Evolutionary conservation across 257 asterid species (phyloP).

Genomic region (Solanum tacnaense): DNA sequence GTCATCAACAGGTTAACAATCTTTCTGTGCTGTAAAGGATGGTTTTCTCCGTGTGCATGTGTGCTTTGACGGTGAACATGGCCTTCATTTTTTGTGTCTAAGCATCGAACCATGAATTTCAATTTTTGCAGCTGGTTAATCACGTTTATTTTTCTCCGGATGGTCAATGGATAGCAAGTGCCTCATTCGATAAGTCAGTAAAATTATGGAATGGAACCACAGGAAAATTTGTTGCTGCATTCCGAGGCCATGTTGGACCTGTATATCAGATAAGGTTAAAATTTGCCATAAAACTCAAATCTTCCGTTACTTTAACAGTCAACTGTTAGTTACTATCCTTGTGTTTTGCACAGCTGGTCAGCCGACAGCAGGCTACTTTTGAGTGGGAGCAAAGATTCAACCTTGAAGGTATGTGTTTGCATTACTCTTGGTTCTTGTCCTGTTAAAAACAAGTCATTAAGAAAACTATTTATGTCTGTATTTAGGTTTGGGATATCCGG

Average conservation of each 20-base stretch:
- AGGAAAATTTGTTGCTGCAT: conserved; percentile 79
- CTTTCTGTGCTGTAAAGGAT: not conserved
- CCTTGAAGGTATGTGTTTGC: conserved; percentile 59
- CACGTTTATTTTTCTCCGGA: conserved; percentile 97
- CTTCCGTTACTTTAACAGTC: not conserved
- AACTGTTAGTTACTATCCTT: conserved; percentile 3
- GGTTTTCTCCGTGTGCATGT: not conserved
- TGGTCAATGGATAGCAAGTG: conserved; percentile 94
- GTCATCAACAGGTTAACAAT: conserved; percentile 80
- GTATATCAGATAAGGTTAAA: conserved; percentile 90
- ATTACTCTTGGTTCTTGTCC: not conserved
- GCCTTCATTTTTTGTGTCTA: not conserved
- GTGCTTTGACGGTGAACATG: not conserved
- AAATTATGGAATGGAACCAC: conserved; percentile 90
- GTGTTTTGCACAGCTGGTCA: conserved; percentile 67
- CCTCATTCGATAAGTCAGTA: conserved; percentile 92
- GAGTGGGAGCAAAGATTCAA: conserved; percentile 97
- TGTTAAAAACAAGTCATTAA: not conserved
- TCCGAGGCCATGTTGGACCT: conserved; percentile 95
- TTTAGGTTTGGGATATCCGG: conserved; percentile 88
- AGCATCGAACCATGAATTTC: not conserved
- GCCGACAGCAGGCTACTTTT: conserved; percentile 91
- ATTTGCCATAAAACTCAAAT: not conserved
- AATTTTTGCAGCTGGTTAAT: conserved; percentile 68
- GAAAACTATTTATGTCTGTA: not conserved